A percentile compares a stretch with the other conserved stretches of the same genome.
Evolutionary conservation across 2,329 filamentous ascomycete genomes (phyloP).

Genomic region (Pseudocercospora crystallina): DNA sequence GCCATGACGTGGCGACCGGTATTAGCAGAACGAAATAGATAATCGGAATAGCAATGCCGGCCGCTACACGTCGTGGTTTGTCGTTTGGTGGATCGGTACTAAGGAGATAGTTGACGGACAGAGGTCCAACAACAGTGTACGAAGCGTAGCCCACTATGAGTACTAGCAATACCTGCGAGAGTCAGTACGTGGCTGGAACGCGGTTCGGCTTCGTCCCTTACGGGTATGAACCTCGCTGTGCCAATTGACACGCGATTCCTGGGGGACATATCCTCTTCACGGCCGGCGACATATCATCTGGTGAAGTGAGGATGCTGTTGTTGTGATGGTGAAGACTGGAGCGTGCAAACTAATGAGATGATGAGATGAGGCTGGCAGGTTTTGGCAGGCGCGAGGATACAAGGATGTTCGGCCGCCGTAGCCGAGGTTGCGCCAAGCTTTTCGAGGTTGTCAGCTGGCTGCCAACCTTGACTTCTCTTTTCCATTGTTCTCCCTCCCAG

Average conservation of each 20-base stretch:
- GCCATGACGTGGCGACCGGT: conserved; percentile 65
- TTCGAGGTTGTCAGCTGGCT: too few species aligned
- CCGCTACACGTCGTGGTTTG: conserved; percentile 46
- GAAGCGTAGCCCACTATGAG: conserved; percentile 31
- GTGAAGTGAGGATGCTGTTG: not conserved
- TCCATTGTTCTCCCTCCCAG: too few species aligned
- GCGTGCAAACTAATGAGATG: not conserved
- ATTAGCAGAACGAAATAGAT: conserved; percentile 72
- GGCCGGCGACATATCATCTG: not conserved
- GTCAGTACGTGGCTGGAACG: too few species aligned
- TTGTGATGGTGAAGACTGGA: not conserved
- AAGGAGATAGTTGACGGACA: conserved; percentile 70
- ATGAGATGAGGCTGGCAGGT: not conserved
- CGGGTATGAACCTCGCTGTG: conserved; percentile 31
- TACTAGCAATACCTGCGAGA: conserved; percentile 22
- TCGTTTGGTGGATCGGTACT: conserved; percentile 36
- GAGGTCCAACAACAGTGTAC: conserved; percentile 33
- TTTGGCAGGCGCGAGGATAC: too few species aligned
- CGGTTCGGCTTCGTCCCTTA: too few species aligned
- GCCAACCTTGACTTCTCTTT: too few species aligned
- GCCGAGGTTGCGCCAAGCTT: too few species aligned
- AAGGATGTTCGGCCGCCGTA: too few species aligned
- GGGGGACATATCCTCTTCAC: conserved; percentile 12
- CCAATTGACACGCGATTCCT: conserved; percentile 23
- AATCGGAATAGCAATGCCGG: conserved; percentile 68